These are phyloP conservation scores for Alternaria novae-zelandiae DNA, from an alignment of 2,329 filamentous ascomycete species.

Conservation along the genomic window DNA sequence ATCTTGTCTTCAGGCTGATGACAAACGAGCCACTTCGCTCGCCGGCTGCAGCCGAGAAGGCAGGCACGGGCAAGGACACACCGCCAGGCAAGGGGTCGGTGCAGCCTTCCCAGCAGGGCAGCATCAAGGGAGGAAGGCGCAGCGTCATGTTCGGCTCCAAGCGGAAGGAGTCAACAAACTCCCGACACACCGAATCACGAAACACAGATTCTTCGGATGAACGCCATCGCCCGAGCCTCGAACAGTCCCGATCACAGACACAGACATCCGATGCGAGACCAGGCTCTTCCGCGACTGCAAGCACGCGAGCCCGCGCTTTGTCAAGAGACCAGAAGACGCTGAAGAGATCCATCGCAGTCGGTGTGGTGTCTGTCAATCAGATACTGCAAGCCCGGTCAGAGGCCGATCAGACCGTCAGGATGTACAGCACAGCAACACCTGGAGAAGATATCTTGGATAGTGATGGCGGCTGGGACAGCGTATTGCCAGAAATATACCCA, in stretches of 20 bases:
- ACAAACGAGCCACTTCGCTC: slow-evolving; percentile 58
- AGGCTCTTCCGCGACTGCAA: slow-evolving; percentile 34
- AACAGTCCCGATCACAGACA: slow-evolving; percentile 29
- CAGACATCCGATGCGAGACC: slow-evolving; percentile 35
- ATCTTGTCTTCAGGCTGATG: slow-evolving; percentile 81
- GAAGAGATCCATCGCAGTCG: slow-evolving; percentile 76
- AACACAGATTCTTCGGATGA: slow-evolving; percentile 24
- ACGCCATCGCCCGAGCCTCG: slow-evolving; percentile 29
- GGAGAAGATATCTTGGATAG: slow-evolving; percentile 52
- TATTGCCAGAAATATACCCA: slow-evolving; percentile 69
- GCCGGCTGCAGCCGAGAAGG: slow-evolving; percentile 39
- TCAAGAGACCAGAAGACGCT: slow-evolving; percentile 59
- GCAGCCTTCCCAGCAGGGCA: slow-evolving; percentile 43
- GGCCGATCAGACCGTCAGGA: slow-evolving; percentile 74
- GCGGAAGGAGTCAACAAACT: slow-evolving; percentile 52
- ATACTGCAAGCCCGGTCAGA: slow-evolving; percentile 76
- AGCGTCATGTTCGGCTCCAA: slow-evolving; percentile 73
- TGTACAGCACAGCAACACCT: slow-evolving; percentile 70
- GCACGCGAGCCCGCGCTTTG: slow-evolving; percentile 34
- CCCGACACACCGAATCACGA: slow-evolving; percentile 22
- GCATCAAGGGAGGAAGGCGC: slow-evolving; percentile 52
- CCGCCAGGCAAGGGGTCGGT: slow-evolving; percentile 29
- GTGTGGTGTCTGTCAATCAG: slow-evolving; percentile 76
- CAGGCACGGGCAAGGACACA: slow-evolving; percentile 32
- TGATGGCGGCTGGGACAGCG: slow-evolving; percentile 72